phyloP scores from a whole-genome alignment of 306 rosid genomes.

The Pterocarpus macrocarpus region DNA sequence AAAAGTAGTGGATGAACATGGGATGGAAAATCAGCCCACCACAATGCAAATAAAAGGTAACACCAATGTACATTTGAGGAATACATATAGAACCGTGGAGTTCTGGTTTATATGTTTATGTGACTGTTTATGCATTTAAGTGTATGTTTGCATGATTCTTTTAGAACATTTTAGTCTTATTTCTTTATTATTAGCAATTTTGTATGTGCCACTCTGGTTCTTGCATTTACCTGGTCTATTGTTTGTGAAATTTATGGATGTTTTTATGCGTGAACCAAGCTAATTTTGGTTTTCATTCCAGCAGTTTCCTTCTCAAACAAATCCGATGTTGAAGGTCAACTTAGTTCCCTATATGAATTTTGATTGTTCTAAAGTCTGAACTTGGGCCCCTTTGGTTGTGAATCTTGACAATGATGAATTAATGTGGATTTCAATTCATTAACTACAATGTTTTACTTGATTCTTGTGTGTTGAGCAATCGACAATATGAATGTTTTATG shows the following conservation, averaged over 20 bases:
- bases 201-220: background rate
- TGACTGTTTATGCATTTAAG: slow-evolving; percentile 6
- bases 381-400: slow-evolving; percentile 5
- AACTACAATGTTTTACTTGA: background rate
- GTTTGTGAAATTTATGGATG: slow-evolving; percentile 1
- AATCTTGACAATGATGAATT: slow-evolving; percentile 25
- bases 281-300: slow-evolving; percentile 7
- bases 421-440: slow-evolving; percentile 38
- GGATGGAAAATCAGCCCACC: slow-evolving; percentile 58
- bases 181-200: background rate
- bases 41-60: slow-evolving; percentile 60
- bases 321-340: background rate
- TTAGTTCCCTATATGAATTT: slow-evolving; percentile 15
- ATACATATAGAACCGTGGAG: slow-evolving; percentile 51
- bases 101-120: slow-evolving; percentile 38
- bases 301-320: slow-evolving; percentile 35
- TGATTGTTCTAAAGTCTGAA: slow-evolving; percentile 22
- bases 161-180: slow-evolving; percentile 10
- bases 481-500: background rate
- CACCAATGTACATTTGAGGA: slow-evolving; percentile 35
- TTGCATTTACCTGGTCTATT: slow-evolving; percentile 25
- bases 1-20: slow-evolving; percentile 61
- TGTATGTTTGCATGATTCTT: slow-evolving; percentile 17
- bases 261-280: background rate
- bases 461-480: background rate